Conservation (phyloP, 1,284 basidiomycete species). For the Pseudozyma sp. region DNA sequence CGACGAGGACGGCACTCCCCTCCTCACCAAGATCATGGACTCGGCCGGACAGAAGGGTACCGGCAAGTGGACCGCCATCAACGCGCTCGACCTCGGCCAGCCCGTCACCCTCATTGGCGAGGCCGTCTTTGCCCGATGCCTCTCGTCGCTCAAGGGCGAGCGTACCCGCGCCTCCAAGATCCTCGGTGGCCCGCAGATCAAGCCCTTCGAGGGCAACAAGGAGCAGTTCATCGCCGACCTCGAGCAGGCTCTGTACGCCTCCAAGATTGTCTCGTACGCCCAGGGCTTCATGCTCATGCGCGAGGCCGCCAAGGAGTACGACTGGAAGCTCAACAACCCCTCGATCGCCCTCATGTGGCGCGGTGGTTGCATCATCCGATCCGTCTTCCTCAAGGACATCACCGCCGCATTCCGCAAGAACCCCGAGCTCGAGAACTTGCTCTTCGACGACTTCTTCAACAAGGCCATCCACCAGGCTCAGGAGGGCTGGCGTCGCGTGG, state of each 20-base stretch:
- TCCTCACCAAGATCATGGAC: constrained; percentile 88
- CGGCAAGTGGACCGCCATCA: constrained; percentile 99
- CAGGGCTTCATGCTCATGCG: constrained; percentile 99
- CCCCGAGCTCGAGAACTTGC: constrained; percentile 85
- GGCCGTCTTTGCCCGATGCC: constrained; percentile 97
- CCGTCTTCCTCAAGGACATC: constrained; percentile 69
- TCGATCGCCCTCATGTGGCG: constrained; percentile 99
- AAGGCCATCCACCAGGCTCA: constrained; percentile 92
- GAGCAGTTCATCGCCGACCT: constrained; percentile 98
- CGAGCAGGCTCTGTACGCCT: constrained; percentile 98
- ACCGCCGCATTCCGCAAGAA: constrained; percentile 91
- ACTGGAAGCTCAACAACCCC: constrained; percentile 78
- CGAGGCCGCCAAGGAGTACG: constrained; percentile 93
- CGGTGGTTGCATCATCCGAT: constrained; percentile 95
- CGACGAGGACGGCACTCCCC: constrained; percentile 90
- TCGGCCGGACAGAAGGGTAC: constrained; percentile 97
- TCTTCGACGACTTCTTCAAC: constrained; percentile 98
- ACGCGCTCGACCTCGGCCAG: constrained; percentile 91
- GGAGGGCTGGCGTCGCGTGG: constrained; percentile 96
- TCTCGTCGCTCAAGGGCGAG: constrained; percentile 98
- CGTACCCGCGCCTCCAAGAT: constrained; percentile 91
- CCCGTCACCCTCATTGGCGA: constrained; percentile 97
- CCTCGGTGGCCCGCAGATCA: constrained; percentile 87
- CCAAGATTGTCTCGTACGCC: constrained; percentile 87
- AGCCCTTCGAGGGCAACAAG: constrained; percentile 97